phyloP scores from a whole-genome alignment of 345 rosid species.

The Populus pruinosa region DNA sequence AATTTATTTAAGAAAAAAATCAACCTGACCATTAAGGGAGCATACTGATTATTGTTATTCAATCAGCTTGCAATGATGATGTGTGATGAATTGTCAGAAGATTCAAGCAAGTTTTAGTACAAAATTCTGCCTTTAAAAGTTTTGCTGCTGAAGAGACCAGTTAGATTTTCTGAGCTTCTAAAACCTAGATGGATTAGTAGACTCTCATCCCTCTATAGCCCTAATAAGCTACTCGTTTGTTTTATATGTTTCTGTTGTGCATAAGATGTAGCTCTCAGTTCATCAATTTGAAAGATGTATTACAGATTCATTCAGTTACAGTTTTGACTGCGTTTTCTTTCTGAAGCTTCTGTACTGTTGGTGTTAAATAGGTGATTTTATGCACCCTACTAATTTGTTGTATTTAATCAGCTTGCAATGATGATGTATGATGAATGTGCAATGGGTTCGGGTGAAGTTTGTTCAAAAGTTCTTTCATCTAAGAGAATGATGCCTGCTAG shows the following conservation, averaged over 20 bases:
- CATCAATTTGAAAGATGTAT: conserved; percentile 12
- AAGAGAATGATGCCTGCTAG: conserved; percentile 12
- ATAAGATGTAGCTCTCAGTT: not conserved
- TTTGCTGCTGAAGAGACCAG: conserved; percentile 31
- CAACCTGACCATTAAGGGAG: conserved; percentile 10
- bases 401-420: conserved; percentile 38
- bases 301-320: not conserved
- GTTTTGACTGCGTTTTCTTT: not conserved
- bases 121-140: conserved; percentile 35
- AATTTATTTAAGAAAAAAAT: conserved; percentile 20
- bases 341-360: not conserved
- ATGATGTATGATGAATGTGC: conserved; percentile 47
- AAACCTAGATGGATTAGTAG: conserved; percentile 21
- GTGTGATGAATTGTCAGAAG: conserved; percentile 74
- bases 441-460: conserved; percentile 8
- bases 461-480: conserved; percentile 8
- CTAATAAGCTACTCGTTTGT: not conserved
- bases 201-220: not conserved
- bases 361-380: not conserved
- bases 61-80: conserved; percentile 91
- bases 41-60: conserved; percentile 56
- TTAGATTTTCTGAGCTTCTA: conserved; percentile 22
- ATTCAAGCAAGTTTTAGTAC: conserved; percentile 45
- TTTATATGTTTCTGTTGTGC: not conserved
- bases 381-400: conserved; percentile 14